Evolutionary conservation across 352 stramenopile genomes (phyloP).

Genomic region (Pythium folliculosum): DNA sequence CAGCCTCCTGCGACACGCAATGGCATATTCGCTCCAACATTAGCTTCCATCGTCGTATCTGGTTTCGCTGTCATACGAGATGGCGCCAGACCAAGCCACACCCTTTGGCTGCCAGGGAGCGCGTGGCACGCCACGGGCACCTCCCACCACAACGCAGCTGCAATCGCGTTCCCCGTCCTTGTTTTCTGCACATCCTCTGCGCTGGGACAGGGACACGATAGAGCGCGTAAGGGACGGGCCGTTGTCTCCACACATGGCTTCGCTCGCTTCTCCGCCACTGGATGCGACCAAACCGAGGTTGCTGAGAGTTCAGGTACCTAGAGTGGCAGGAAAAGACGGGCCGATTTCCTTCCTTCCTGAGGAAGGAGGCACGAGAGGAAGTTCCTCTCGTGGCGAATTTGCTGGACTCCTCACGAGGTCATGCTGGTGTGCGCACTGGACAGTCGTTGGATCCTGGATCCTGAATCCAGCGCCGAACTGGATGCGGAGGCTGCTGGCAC

Average conservation of each 20-base stretch:
- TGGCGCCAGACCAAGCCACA: not conserved
- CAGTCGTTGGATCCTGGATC: not conserved
- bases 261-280: constrained; percentile 23
- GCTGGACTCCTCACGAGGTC: not conserved
- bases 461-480: not conserved
- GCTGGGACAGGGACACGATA: constrained; percentile 17
- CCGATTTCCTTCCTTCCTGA: not conserved
- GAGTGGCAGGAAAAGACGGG: not conserved
- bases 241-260: constrained; percentile 23
- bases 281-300: not conserved
- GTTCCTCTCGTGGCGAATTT: not conserved
- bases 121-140: not conserved
- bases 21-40: not conserved
- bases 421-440: too few species aligned
- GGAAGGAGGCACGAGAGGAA: too few species aligned
- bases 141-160: constrained; percentile 16
- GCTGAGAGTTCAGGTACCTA: not conserved
- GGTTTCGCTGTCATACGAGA: too few species aligned
- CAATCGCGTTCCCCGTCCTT: constrained; percentile 9
- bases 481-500: not conserved
- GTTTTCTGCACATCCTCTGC: constrained; percentile 4
- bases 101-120: constrained; percentile 1
- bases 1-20: constrained; percentile 1
- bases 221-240: constrained; percentile 1
- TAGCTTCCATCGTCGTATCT: not conserved